Evolutionary conservation across 73 alveolate species (phyloP).

Genomic region (Blepharisma japonicum): DNA sequence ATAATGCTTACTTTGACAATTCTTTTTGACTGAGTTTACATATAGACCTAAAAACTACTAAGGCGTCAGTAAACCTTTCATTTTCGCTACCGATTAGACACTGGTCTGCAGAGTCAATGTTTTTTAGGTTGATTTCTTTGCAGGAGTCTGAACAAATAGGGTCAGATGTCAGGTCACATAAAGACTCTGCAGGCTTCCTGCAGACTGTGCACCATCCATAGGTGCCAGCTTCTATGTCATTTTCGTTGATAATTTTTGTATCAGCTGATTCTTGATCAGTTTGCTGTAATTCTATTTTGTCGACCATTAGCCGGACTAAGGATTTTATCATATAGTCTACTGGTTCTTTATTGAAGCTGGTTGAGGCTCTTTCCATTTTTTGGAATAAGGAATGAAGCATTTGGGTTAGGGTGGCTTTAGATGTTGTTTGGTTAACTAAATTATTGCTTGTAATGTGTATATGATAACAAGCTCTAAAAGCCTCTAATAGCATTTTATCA

Average conservation of each 20-base stretch:
- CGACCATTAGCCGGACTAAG: slow-evolving; percentile 35
- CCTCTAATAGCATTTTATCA: slow-evolving; percentile 60
- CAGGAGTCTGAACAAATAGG: slow-evolving; percentile 93
- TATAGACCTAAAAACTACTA: slow-evolving; percentile 54
- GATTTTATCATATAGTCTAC: neutral
- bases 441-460: slow-evolving; percentile 65
- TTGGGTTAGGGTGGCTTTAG: slow-evolving; percentile 68
- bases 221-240: slow-evolving; percentile 73
- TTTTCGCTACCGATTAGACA: slow-evolving; percentile 45
- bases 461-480: slow-evolving; percentile 68
- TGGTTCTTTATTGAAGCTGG: slow-evolving; percentile 18
- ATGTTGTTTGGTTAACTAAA: slow-evolving; percentile 57
- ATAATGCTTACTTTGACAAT: slow-evolving; percentile 52
- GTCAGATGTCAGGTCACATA: slow-evolving; percentile 79
- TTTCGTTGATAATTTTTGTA: slow-evolving; percentile 57
- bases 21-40: slow-evolving; percentile 63
- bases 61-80: slow-evolving; percentile 56
- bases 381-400: slow-evolving; percentile 62
- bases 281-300: slow-evolving; percentile 34
- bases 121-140: slow-evolving; percentile 70
- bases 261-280: slow-evolving; percentile 20
- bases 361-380: slow-evolving; percentile 67
- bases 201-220: slow-evolving; percentile 98
- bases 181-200: slow-evolving; percentile 79
- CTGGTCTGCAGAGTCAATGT: slow-evolving; percentile 41